These are phyloP conservation scores for Coix lacrymajobi DNA, from an alignment of 176 grass and related monocot species.

Conservation along the genomic window DNA sequence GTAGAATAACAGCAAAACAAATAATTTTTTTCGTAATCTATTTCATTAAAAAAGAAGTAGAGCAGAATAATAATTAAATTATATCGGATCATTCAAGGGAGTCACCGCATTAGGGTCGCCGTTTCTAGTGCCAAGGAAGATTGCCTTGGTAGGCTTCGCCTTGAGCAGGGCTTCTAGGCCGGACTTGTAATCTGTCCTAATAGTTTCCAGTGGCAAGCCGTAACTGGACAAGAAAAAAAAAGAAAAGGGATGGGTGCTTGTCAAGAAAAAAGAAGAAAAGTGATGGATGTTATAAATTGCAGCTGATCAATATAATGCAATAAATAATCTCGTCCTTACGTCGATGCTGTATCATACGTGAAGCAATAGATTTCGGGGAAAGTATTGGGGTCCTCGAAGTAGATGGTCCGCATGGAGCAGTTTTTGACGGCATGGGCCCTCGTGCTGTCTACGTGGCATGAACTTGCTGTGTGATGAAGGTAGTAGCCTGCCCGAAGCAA, in stretches of 20 bases:
- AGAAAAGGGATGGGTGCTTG: background rate
- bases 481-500: slow-evolving; percentile 66
- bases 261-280: background rate
- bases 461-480: slow-evolving; percentile 45
- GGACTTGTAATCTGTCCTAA: slow-evolving; percentile 64
- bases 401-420: slow-evolving; percentile 71
- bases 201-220: slow-evolving; percentile 61
- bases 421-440: slow-evolving; percentile 15
- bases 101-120: slow-evolving; percentile 55
- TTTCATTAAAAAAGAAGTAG: too few species aligned
- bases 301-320: background rate
- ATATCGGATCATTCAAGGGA: background rate
- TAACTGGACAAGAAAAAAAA: slow-evolving; percentile 25
- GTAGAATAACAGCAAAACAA: background rate
- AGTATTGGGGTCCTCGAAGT: slow-evolving; percentile 53
- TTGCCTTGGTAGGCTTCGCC: slow-evolving; percentile 58
- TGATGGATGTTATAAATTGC: background rate
- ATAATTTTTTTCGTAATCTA: too few species aligned
- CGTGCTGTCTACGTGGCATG: slow-evolving; percentile 8
- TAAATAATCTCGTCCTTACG: slow-evolving; percentile 29
- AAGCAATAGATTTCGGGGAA: slow-evolving; percentile 66
- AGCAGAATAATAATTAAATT: too few species aligned
- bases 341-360: slow-evolving; percentile 42
- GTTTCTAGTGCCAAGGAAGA: slow-evolving; percentile 74
- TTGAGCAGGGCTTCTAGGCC: slow-evolving; percentile 43